phyloP scores from a whole-genome alignment of 2,329 filamentous ascomycete species.

The Cercospora zeina region DNA sequence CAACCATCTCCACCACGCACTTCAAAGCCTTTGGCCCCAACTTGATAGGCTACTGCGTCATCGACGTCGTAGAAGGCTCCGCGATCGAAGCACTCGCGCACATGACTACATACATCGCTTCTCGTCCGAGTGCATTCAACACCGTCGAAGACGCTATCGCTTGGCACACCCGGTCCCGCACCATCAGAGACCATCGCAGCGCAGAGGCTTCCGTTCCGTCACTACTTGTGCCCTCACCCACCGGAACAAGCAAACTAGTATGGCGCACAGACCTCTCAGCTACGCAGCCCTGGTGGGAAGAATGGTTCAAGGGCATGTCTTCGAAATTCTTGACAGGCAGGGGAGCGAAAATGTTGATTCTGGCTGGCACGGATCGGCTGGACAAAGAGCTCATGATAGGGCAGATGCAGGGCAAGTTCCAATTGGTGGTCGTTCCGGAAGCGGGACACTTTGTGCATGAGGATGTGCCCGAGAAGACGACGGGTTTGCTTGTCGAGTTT shows the following conservation, averaged over 20 bases:
- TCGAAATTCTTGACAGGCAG: slow-evolving; percentile 79
- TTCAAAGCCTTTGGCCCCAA: slow-evolving; percentile 57
- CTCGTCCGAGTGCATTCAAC: slow-evolving; percentile 75
- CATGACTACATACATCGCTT: slow-evolving; percentile 89
- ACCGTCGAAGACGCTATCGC: slow-evolving; percentile 78
- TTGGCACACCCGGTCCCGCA: slow-evolving; percentile 89
- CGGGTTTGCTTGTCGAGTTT: slow-evolving; percentile 82
- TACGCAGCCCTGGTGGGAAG: slow-evolving; percentile 90
- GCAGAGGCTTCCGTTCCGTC: slow-evolving; percentile 85
- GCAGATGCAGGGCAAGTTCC: slow-evolving; percentile 98
- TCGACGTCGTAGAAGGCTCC: slow-evolving; percentile 93
- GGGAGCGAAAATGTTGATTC: slow-evolving; percentile 79
- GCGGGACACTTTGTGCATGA: slow-evolving; percentile 97
- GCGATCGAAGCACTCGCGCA: slow-evolving; percentile 91
- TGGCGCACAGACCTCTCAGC: slow-evolving; percentile 84
- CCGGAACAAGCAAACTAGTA: slow-evolving; percentile 55
- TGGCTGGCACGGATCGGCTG: slow-evolving; percentile 85
- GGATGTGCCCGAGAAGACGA: slow-evolving; percentile 87
- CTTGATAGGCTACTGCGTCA: slow-evolving; percentile 80
- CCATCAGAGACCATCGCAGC: slow-evolving; percentile 78
- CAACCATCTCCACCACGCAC: slow-evolving; percentile 67
- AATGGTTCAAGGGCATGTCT: slow-evolving; percentile 87
- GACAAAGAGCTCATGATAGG: slow-evolving; percentile 93
- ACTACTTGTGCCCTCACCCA: slow-evolving; percentile 58
- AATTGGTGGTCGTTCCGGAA: slow-evolving; percentile 89